Evolutionary conservation across 306 rosid species (phyloP), one percentile per base, ranked within the genome.

Genomic region (Heteromeles arbutifolia): DNA sequence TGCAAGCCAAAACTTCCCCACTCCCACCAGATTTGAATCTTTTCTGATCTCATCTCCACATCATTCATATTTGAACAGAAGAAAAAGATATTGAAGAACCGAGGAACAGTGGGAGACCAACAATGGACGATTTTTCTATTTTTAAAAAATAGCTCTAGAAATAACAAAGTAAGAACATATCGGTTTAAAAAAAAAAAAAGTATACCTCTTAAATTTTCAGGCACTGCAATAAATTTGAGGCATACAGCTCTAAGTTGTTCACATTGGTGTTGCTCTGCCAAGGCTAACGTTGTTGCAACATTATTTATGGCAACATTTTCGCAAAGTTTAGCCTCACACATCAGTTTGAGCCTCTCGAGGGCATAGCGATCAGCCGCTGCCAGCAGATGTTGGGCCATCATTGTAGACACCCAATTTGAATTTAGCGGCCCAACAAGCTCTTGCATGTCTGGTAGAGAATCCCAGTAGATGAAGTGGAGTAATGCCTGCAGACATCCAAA

Each of bases 221-320:
- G 89, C 81, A 74, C 62, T 0, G 90, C 89, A 57, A 86, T 79
- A 83, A 87, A 87, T 58, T 74, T 84, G 67, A 90, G 88, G 78
- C 95, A 90, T 8, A 76, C 86, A 24, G 84, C 83, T 83, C 88
- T 86, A 80, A 90, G 84, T 76, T 82, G 90, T 79, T 77, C 74
- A 84, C 92, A 87, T 44, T 87, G 95, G 72, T 90, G 95, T 80
- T 90, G 92, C 80, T 90, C 95, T 21, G 95, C 95, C 86, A 90
- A 83, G 64, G 95, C 95, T 70, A 90, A 73, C 31, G 95, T 87
- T 59, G 95, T 90, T 39, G 95, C 95, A 65, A 86, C 95, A 26
- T 86, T 87, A 80, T 90, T 87, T 79, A 90, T 90, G 57, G 92
- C 80, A 69, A 90, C 78, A 72, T 72, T 86, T 68, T 84, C 82